phyloP scores from a whole-genome alignment of 106 monocot species.

The Vanilla planifolia region DNA sequence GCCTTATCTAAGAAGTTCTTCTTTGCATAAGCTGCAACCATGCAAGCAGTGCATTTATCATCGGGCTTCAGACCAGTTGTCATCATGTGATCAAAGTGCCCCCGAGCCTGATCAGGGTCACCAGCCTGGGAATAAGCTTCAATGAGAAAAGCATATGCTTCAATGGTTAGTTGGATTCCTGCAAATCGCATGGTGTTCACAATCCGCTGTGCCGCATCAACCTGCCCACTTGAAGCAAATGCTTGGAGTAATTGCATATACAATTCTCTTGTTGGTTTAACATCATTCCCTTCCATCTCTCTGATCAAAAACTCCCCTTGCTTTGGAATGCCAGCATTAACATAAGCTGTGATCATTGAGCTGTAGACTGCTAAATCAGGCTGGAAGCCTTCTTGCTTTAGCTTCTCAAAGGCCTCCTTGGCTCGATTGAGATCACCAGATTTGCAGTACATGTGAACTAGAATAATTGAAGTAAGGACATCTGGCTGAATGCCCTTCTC shows the following conservation, averaged over 20 bases:
- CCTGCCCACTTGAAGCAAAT: conserved; percentile 36
- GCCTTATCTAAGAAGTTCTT: conserved; percentile 83
- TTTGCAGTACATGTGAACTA: conserved; percentile 82
- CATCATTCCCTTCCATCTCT: conserved; percentile 52
- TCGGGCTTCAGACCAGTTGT: conserved; percentile 46
- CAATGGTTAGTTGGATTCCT: conserved; percentile 42
- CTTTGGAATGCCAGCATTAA: conserved; percentile 53
- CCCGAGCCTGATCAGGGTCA: conserved; percentile 49
- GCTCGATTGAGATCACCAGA: conserved; percentile 53
- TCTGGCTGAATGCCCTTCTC: conserved; percentile 64
- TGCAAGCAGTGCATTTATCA: conserved; percentile 54
- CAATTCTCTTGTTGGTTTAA: conserved; percentile 69
- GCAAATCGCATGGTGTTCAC: conserved; percentile 59
- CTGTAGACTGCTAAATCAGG: conserved; percentile 49
- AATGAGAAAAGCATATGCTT: conserved; percentile 42
- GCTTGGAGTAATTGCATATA: conserved; percentile 50
- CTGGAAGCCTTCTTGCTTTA: conserved; percentile 46
- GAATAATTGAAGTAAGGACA: conserved; percentile 32
- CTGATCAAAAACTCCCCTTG: conserved; percentile 33
- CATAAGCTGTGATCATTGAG: conserved; percentile 65
- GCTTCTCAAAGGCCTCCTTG: conserved; percentile 44
- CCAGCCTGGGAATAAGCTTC: conserved; percentile 48
- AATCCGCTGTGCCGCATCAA: conserved; percentile 47
- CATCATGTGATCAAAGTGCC: conserved; percentile 53
- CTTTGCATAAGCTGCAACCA: conserved; percentile 54